Base-by-base conservation (phyloP, 108 stramenopile genomes). In the Skeletonema grethae region DNA sequence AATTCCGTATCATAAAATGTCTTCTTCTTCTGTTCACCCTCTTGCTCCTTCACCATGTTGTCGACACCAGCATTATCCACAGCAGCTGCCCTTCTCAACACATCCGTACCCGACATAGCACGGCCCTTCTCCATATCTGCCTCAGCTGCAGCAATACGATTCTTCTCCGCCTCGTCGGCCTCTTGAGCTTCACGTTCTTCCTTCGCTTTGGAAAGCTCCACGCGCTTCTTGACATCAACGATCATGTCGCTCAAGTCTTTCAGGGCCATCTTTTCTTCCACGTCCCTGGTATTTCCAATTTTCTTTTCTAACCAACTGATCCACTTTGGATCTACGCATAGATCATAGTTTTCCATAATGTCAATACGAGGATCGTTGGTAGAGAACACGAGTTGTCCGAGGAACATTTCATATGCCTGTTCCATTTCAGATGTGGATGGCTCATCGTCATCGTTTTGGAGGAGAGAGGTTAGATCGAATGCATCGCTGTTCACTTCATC, bases 311-410 rank as follows among this genome's bases (percentile, higher is more conserved):
- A 79, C 88, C 90, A 92, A 10, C 65, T 30, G 9, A 91, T 31
- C 72, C 88, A 92, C 67, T 83, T 65, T 3, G 79, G 82, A 67
- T 88, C 87, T 13, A 73, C 65, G 55, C 85, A 86, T 24, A 79
- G 80, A 28, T 91, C 90, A 66, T 85, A 84, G 56, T 91, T 90
- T 46, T 95, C 89, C 69, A 95, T 82, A 66, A 95, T 92, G 69
- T 95, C 94, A 50, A 95, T 67, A 38, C 91, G 88, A 8, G 91
- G 89, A 63, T 95, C 94, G 72, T 95, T 92, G 41, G 91, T 62
- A 65, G 90, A 91, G 82, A 95, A 95, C 12, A 95, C 91, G 30
- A 95, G 87, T 76, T 95, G 89, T 6, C 80, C 94, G n/a, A 92
- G 86, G 67, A 95, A 91, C 63, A 86, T 83, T 77, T 95, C 94